Percentiles rank a stretch among this genome's conserved stretches.
Evolutionary conservation across 345 rosid species (phyloP).

Genomic region (Hevea brasiliensis): DNA sequence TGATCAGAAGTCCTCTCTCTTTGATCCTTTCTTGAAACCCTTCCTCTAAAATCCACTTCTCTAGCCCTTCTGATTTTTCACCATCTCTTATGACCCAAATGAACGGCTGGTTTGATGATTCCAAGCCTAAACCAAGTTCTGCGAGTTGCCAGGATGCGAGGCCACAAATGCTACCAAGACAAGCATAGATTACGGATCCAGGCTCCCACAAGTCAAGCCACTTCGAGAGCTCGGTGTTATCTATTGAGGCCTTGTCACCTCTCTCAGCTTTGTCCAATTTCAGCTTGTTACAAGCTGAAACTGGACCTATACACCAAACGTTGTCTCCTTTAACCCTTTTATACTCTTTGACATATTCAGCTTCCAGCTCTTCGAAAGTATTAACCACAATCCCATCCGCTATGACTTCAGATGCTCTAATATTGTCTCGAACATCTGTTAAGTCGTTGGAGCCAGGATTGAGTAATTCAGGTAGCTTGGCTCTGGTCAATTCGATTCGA

Average conservation of each 20-base stretch:
- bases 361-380: slow-evolving; percentile 47
- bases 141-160: slow-evolving; percentile 34
- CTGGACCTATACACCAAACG: slow-evolving; percentile 56
- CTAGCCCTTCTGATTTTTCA: slow-evolving; percentile 9
- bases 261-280: slow-evolving; percentile 36
- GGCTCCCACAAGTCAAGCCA: slow-evolving; percentile 46
- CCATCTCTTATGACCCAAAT: slow-evolving; percentile 49
- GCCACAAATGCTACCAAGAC: slow-evolving; percentile 49
- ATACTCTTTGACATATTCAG: slow-evolving; percentile 36
- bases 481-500: slow-evolving; percentile 33
- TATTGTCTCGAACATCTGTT: slow-evolving; percentile 15
- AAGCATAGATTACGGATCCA: slow-evolving; percentile 46
- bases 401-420: slow-evolving; percentile 19
- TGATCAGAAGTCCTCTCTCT: slow-evolving; percentile 47
- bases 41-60: slow-evolving; percentile 41
- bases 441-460: not conserved
- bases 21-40: slow-evolving; percentile 40
- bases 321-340: slow-evolving; percentile 30
- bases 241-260: slow-evolving; percentile 30
- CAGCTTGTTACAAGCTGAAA: slow-evolving; percentile 35
- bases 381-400: slow-evolving; percentile 44
- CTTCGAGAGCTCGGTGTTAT: slow-evolving; percentile 28
- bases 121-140: slow-evolving; percentile 54
- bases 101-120: slow-evolving; percentile 47
- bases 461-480: slow-evolving; percentile 28